Evolutionary conservation across 345 rosid genomes (phyloP), one percentile per base, ranked within the genome.

Genomic region (Eucalyptus regnans): DNA sequence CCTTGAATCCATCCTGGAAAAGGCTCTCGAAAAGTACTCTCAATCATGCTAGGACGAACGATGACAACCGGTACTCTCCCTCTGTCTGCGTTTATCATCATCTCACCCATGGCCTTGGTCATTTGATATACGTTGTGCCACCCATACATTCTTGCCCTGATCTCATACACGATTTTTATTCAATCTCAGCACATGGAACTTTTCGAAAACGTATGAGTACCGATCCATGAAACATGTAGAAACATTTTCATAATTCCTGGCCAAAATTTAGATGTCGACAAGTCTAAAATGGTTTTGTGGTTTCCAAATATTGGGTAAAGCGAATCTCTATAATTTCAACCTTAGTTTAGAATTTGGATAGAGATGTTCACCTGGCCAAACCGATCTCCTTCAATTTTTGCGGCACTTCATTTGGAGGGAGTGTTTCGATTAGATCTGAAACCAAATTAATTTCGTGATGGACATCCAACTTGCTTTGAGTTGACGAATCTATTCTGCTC

Each of bases 1-100:
- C 94, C 94, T 89, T 91, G 88, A 43, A 92, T 91, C 94, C 93
- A 93, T 46, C 94, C 93, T 2, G 93, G 92, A 50, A 90, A 91
- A 14, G 94, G 92, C 48, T 93, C 94, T 23, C 11, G 83, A 13
- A 86, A 89, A 23, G 91, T 88, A 79, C 92, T 90, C 54, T 90
- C 92, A 7, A 92, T 62, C 8, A 92, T 31, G 51, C 92, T 92
- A 4, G 94, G 93, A 60, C 93, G 92, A 31, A 93, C 31, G 14
- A 91, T 90, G 13, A 89, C 89, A 12, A 90, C 88, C 4, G 94
- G 91, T 11, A 91, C 50, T 29, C 88, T 81, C 29, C 64, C 91
- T 87, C 90, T 89, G 8, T 60, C 33, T 68, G 71, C 48, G 43
- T 7, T 87, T 50, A 93, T 76, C 18, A 88, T 27, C 91, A 89